Base-by-base conservation (phyloP, 2,329 filamentous ascomycete species). In the Aspergillus fischeri region DNA sequence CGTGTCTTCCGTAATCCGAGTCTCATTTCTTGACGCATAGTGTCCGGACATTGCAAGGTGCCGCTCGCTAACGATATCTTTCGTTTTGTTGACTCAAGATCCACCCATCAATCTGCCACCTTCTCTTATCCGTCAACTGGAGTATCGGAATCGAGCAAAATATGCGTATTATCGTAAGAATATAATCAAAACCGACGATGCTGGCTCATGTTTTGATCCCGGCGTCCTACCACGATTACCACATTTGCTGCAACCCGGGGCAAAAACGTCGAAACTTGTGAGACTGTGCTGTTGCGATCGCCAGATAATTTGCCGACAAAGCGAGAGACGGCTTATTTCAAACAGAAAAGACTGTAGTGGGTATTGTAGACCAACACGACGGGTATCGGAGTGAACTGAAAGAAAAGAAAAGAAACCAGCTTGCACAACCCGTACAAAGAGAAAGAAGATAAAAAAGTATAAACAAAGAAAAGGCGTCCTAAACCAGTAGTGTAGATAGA, bases 31-130 rank as follows among this genome's bases (percentile, higher is more conserved):
- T 38, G 41, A 55, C 48, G 53, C 60, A 60, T 62, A 51, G 20
- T 58, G 54, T 42, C 55, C 52, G 41, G 63, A 54, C 63, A 65
- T 65, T 49, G 52, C 61, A 56, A 55, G 52, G 52, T 48, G 28
- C 17, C n/a, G 11, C 20, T 47, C 24, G 21, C 44, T 17, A 47
- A 47, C 20, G 45, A 52, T 45, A 21, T 49, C 21, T 24, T 10
- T 38, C 14, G 17, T 5, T 38, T 17, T 38, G 32, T 47, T 25
- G 21, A 27, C 21, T 24, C 5, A 6, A 27, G 10, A 14, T 47
- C 44, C 20, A 14, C 11, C 24, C 44, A 6, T 38, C 32, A 7
- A 38, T 7, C 32, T 38, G 7, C 32, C 32, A 47, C 20, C 10
- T 24, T 47, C 4, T 47, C 44, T 14, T 14, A 14, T 11, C 10